phyloP scores from a whole-genome alignment of 768 basidiomycete species.

The Erythrobasidium yunnanense region DNA sequence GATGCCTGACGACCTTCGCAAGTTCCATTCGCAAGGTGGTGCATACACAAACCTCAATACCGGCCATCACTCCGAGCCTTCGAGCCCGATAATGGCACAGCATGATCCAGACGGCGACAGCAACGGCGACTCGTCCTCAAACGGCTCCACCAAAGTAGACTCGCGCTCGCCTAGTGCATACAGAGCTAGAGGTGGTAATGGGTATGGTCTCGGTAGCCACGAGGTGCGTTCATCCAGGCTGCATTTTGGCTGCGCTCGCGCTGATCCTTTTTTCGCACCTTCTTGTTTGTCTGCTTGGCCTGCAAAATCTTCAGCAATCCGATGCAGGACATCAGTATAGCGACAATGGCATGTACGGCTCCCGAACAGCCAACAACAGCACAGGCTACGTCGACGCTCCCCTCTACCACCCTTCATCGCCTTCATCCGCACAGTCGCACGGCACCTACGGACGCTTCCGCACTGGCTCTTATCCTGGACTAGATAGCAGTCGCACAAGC shows the following conservation, averaged over 20 bases:
- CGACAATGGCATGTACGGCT: slow-evolving; percentile 6
- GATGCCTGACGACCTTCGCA: slow-evolving; percentile 11
- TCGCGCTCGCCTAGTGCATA: slow-evolving; percentile 6
- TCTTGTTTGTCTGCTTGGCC: not conserved
- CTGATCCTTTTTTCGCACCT: not conserved
- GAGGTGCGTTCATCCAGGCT: slow-evolving; percentile 21
- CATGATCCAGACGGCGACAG: slow-evolving; percentile 6
- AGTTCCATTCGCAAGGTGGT: slow-evolving; percentile 10
- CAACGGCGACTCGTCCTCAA: slow-evolving; percentile 10
- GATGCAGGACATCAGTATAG: slow-evolving; percentile 16
- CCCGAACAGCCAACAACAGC: slow-evolving; percentile 22
- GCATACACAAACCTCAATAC: not conserved
- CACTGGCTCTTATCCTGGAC: slow-evolving; percentile 24
- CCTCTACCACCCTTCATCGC: slow-evolving; percentile 28
- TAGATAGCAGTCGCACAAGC: slow-evolving; percentile 36
- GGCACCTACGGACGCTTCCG: slow-evolving; percentile 20
- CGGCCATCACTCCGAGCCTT: slow-evolving; percentile 1
- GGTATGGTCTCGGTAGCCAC: not conserved
- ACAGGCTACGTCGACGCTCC: slow-evolving; percentile 28
- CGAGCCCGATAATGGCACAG: slow-evolving; percentile 8
- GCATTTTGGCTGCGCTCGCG: too few species aligned
- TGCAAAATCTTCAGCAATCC: too few species aligned
- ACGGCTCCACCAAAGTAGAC: slow-evolving; percentile 20
- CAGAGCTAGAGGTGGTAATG: slow-evolving; percentile 4
- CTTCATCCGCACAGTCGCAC: slow-evolving; percentile 29